Percentiles rank a stretch among this genome's conserved stretches.
These are phyloP conservation scores for Houttuynia cordata DNA, from an alignment of 164 flowering plant species.

Conservation along the genomic window DNA sequence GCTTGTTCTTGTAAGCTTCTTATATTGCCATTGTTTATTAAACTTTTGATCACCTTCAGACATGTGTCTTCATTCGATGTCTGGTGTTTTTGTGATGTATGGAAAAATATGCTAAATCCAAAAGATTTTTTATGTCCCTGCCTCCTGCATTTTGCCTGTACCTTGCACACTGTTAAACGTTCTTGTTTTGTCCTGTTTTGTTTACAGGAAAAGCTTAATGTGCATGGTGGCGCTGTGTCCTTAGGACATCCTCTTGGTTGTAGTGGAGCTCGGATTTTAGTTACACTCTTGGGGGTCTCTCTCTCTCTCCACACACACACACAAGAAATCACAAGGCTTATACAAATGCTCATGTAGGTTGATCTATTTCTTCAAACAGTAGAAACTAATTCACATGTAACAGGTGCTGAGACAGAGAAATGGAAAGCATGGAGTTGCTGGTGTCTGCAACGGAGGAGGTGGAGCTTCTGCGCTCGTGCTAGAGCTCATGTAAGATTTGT, in stretches of 20 bases:
- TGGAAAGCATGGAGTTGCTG: conserved; percentile 62
- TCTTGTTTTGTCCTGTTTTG: not conserved
- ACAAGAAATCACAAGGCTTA: not conserved
- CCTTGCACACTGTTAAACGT: not conserved
- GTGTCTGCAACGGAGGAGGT: conserved; percentile 81
- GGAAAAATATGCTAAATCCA: too few relatives aligned
- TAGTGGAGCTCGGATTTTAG: conserved; percentile 91
- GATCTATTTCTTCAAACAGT: too few relatives aligned
- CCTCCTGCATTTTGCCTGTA: too few relatives aligned
- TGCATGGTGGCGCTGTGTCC: conserved; percentile 93
- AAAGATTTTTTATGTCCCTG: too few relatives aligned
- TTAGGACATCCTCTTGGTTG: conserved; percentile 97
- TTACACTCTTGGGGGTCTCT: conserved; percentile 75
- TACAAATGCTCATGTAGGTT: too few relatives aligned
- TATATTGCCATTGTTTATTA: too few relatives aligned
- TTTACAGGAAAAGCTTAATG: conserved; percentile 68
- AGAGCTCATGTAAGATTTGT: conserved; percentile 55
- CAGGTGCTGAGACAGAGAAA: conserved; percentile 59
- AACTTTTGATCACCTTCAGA: too few relatives aligned
- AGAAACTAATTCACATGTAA: not conserved
- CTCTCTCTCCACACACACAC: not conserved
- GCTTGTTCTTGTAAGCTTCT: too few relatives aligned
- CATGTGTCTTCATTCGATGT: too few relatives aligned
- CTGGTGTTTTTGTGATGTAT: too few relatives aligned
- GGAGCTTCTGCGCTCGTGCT: conserved; percentile 84